Evolutionary conservation across 441 rosid genomes (phyloP), one percentile per base, ranked within the genome.

Genomic region (Raphanus hybrid): DNA sequence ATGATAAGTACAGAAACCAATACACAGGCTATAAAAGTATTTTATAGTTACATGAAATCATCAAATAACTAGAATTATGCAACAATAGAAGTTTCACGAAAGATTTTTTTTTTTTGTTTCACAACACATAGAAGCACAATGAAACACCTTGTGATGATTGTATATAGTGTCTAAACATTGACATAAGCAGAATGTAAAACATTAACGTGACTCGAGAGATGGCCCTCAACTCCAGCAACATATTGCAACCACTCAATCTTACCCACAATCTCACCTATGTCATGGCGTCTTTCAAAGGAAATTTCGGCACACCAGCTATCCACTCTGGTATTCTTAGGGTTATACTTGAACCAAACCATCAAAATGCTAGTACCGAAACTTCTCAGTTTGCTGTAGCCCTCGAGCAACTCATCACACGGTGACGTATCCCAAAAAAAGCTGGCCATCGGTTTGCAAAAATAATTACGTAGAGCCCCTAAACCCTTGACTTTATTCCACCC

Each of bases 251-350:
- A 57, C 61, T 57, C 61, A 20, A 8, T 57, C 61, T 8, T 57
- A 18, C 29, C 61, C 12, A 9, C 2, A 18, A 57, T 8, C n/a
- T 57, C n/a, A 20, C 61, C 61, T 18, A 4, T 57, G 29, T 57
- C 61, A 18, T 20, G 2, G 29, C 5, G 29, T 57, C 61, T 57
- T 20, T 57, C 29, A 23, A 57, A 57, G 12, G 61, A 57, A 20
- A 57, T 57, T 29, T 57, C 61, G 61, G 32, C 61, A 20, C 61
- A 57, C 61, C 61, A 20, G 29, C 20, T 57, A 57, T 18, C 61
- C 61, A 57, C 29, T 8, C 20, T 57, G n/a, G n/a, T 8, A 18
- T 57, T 57, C 61, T 18, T 20, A 57, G 1, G 3, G 20, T 50
- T 48, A 50, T 14, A 50, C 18, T 50, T 50, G 57, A 14, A 50